Evolutionary conservation across 257 asterid species (phyloP), one percentile per base, ranked within the genome.

Genomic region (Solanum commersonii): DNA sequence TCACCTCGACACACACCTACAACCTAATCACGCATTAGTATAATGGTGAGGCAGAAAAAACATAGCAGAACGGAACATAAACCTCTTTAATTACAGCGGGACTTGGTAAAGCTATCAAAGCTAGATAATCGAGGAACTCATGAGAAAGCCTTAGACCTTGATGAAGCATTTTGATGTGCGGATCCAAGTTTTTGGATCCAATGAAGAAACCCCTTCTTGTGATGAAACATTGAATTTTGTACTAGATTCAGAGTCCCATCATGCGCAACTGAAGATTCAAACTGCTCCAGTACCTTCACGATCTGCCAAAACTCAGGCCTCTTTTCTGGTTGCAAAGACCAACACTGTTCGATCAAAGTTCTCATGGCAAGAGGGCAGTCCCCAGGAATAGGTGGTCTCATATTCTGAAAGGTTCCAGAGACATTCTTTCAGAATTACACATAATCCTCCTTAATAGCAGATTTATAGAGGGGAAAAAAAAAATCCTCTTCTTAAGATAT

Each of bases 161-260:
- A 59, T 35, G 89, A 91, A 86, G 87, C 86, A 81, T 86, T 83
- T 46, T 91, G 82, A 88, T 90, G 91, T 25, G 84, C 44, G 3
- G 91, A 91, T 49, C 94, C 94, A 78, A 90, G 92, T 89, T 90
- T 92, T 52, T 93, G 94, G 79, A 93, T 86, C 94, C 95, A 92
- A 74, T 90, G 92, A 72, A 84, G 90, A 84, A 90, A 88, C 15
- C 91, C 89, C 88, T 92, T 92, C 88, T 81, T 71, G 76, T 68
- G 87, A 63, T 86, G 88, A 33, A 86, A 88, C 29, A 83, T 42
- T 78, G 87, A 85, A 35, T 90, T 87, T 22, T 72, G 90, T 8
- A 87, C 92, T 60, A 88, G 88, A 85, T 90, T 89, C 79, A 92
- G 88, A 83, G 92, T 92, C 82, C 94, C 94, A 83, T 92, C 91